Base-by-base conservation (phyloP, 169 alveolate species). In the Plasmodium gallinaceum region DNA sequence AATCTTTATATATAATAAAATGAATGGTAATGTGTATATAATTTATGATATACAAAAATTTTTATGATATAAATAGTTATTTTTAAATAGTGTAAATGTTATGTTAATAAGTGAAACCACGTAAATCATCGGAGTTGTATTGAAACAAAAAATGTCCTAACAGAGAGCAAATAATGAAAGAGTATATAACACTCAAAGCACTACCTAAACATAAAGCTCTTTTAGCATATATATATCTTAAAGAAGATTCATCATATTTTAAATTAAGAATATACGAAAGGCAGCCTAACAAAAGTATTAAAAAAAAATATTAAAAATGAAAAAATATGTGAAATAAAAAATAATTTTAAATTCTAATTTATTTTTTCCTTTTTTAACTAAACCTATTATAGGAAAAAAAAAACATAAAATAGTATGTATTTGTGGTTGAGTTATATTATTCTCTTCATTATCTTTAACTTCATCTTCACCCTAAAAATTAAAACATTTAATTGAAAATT, bases 141-240 rank as follows among this genome's bases (percentile, higher is more conserved):
- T 62, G 86, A 46, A 69, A 85, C 10, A 85, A 20, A 12, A 69
- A 85, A 5, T 70, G 92, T 0, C 87, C 92, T 52, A 85, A 54
- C 6, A 85, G 5, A 6, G 92, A 85, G 54, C 92, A 85, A n/a
- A 85, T 7, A 39, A 22, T 22, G 60, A 85, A 85, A 16, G 92
- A 69, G 52, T 85, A 85, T 20, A 85, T 58, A 74, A 85, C 92
- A 57, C 88, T 70, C 68, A 85, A 60, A 52, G 75, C 62, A 43
- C 92, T 70, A 2, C 92, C 92, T 58, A 85, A 74, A 58, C 92
- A 85, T 18, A 85, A 42, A 43, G 92, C 92, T 22, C 37, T 71
- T 20, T 32, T 85, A 52, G 87, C 87, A 71, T 85, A 85, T 70
- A 45, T 58, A 2, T 74, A 75, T 43, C 92, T 57, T 7, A 10